Conservation (phyloP, 192 early-diverging fungal species). For the Backusella macrospora region DNA sequence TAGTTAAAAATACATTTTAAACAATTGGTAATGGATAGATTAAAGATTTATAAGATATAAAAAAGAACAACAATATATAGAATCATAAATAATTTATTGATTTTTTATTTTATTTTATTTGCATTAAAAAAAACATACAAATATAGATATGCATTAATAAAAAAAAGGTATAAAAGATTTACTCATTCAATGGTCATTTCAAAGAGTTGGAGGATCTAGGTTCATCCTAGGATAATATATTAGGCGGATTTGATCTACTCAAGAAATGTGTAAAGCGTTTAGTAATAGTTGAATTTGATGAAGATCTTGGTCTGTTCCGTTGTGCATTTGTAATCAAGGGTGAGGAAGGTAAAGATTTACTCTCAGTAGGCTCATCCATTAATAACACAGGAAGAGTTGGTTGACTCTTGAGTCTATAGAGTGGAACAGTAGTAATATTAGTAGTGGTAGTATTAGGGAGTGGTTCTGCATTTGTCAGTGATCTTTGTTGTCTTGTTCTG, state of each 20-base stretch:
- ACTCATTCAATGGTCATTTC: background rate
- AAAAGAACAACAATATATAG: no score
- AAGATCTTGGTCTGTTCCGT: background rate
- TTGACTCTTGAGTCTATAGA: conserved; percentile 14
- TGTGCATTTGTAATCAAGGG: background rate
- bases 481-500: background rate
- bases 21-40: no score
- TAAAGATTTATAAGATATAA: no score
- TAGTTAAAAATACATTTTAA: no score
- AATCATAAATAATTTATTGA: no score
- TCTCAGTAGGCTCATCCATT: background rate
- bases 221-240: background rate
- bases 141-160: no score
- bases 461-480: background rate
- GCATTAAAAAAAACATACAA: no score
- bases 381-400: background rate
- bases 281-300: background rate
- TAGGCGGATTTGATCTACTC: background rate
- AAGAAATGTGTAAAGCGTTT: conserved; percentile 9
- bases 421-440: no score
- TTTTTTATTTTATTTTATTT: no score
- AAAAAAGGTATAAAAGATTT: background rate
- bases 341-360: background rate
- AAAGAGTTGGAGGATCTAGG: background rate
- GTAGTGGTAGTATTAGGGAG: background rate